Evolutionary conservation across 345 rosid genomes (phyloP).

Genomic region (Tarenaya hassleriana): DNA sequence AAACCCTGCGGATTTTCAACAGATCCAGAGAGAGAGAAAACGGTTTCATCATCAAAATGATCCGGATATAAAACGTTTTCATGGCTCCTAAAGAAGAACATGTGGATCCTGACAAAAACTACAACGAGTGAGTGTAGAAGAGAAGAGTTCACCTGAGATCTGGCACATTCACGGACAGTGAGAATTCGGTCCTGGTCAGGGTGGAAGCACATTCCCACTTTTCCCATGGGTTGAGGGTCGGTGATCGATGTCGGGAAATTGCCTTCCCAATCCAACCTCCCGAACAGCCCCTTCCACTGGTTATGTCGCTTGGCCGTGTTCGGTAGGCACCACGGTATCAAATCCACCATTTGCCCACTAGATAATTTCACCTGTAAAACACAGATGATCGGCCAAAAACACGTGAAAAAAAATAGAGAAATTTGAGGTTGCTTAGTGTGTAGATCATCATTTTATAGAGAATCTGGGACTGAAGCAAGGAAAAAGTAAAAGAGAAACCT

Average conservation of each 20-base stretch:
- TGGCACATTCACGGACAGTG: slow-evolving; percentile 83
- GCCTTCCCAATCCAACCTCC: slow-evolving; percentile 91
- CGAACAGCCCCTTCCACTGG: slow-evolving; percentile 84
- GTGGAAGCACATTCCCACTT: slow-evolving; percentile 93
- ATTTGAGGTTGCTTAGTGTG: not conserved
- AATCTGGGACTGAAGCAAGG: not conserved
- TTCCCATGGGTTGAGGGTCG: slow-evolving; percentile 92
- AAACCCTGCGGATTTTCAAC: slow-evolving; percentile 54
- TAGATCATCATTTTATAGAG: not conserved
- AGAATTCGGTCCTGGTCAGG: slow-evolving; percentile 85
- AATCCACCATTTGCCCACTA: slow-evolving; percentile 51
- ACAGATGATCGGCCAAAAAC: too few species aligned
- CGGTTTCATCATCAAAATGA: too few species aligned
- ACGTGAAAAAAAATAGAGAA: too few species aligned
- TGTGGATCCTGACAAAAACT: too few species aligned
- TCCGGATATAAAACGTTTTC: too few species aligned
- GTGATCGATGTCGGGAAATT: slow-evolving; percentile 87
- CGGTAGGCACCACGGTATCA: slow-evolving; percentile 79
- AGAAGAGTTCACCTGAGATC: slow-evolving; percentile 52
- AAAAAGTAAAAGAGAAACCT: slow-evolving; percentile 35
- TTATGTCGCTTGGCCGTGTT: slow-evolving; percentile 72
- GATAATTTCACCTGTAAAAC: slow-evolving; percentile 51
- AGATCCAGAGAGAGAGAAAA: not conserved
- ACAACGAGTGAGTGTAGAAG: not conserved
- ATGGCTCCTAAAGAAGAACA: too few species aligned